Evolutionary conservation across 2,329 filamentous ascomycete species (phyloP).

Genomic region (Fusarium neocosmosporiellum): DNA sequence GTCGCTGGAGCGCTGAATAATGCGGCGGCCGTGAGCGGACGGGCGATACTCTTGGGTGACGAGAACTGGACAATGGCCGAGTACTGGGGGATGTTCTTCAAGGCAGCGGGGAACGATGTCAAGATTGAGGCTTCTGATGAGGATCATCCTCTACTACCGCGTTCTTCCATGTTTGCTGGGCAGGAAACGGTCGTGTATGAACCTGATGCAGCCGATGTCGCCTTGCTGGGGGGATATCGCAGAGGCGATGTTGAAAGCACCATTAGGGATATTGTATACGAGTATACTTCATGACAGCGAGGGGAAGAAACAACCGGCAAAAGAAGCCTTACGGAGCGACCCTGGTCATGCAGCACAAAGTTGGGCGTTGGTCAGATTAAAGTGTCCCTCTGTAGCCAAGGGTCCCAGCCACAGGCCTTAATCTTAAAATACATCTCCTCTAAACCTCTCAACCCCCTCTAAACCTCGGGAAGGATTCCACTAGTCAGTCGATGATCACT

Average conservation of each 20-base stretch:
- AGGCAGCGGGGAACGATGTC: background rate
- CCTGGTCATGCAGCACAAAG: background rate
- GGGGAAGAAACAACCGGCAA: background rate
- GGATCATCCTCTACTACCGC: background rate
- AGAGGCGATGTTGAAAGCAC: background rate
- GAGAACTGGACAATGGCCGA: background rate
- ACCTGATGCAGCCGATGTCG: background rate
- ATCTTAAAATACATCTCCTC: background rate
- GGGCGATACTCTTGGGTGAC: background rate
- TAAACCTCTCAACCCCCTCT: background rate
- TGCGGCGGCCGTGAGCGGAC: background rate
- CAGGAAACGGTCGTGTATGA: background rate
- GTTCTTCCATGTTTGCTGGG: background rate
- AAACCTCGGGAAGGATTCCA: background rate
- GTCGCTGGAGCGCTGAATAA: background rate
- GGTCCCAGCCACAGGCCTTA: background rate
- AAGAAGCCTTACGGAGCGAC: background rate
- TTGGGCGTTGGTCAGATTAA: background rate
- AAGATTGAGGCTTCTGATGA: background rate
- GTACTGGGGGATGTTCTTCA: background rate
- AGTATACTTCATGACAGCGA: background rate
- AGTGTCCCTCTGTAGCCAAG: background rate
- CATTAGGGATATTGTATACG: background rate
- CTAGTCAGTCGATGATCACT: background rate
- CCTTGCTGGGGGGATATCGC: background rate